phyloP scores from a whole-genome alignment of 257 asterid genomes.

The Jacaranda mimosifolia region DNA sequence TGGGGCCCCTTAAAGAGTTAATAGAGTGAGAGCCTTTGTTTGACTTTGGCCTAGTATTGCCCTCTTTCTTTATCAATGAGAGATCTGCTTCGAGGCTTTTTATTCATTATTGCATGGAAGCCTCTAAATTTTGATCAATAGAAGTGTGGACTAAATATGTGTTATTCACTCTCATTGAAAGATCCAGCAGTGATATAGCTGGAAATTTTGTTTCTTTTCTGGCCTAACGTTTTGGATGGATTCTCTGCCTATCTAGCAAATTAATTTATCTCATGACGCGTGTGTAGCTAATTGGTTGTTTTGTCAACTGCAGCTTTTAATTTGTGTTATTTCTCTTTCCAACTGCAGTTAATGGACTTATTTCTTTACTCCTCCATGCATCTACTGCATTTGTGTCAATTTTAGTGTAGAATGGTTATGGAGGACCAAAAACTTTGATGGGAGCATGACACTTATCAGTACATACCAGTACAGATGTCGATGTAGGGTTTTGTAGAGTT shows the following conservation, averaged over 20 bases:
- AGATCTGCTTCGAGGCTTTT: too few relatives aligned
- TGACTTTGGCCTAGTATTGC: too few relatives aligned
- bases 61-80: too few relatives aligned
- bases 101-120: too few relatives aligned
- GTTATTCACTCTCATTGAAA: constrained; percentile 33
- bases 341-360: constrained; percentile 29
- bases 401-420: constrained; percentile 41
- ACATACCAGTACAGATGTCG: constrained; percentile 57
- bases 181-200: constrained; percentile 66
- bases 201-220: constrained; percentile 58
- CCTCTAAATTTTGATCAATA: too few relatives aligned
- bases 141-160: too few relatives aligned
- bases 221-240: constrained; percentile 39
- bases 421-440: constrained; percentile 52
- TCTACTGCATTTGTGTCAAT: constrained; percentile 47
- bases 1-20: too few relatives aligned
- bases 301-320: constrained; percentile 33
- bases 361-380: constrained; percentile 47
- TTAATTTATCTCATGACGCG: constrained; percentile 38
- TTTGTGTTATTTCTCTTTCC: constrained; percentile 33
- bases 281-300: constrained; percentile 37
- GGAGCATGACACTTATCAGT: constrained; percentile 49
- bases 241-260: constrained; percentile 34
- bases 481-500: constrained; percentile 44
- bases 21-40: too few relatives aligned